Percentiles rank a stretch among this genome's conserved stretches.
Evolutionary conservation across 2,329 filamentous ascomycete species (phyloP).

Genomic region (Penicillium brasilianum): DNA sequence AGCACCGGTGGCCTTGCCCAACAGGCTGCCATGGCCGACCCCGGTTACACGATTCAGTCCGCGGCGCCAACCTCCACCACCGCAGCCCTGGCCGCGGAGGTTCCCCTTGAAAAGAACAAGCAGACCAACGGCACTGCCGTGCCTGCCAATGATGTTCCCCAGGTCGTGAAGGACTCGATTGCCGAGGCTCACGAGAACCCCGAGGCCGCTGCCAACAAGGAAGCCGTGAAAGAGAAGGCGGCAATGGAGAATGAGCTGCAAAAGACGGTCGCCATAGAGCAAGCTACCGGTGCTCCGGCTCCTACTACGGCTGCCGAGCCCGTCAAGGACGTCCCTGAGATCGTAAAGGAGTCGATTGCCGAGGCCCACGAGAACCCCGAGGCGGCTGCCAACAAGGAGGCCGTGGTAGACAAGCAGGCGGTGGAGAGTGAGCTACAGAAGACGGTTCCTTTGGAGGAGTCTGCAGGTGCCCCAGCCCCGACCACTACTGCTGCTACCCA

Average conservation of each 20-base stretch:
- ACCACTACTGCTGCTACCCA: conserved; percentile 46
- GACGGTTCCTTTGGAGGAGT: conserved; percentile 43
- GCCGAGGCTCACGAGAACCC: conserved; percentile 62
- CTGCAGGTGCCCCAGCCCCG: conserved; percentile 46
- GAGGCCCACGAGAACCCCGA: conserved; percentile 68
- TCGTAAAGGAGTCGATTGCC: conserved; percentile 53
- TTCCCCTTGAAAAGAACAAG: conserved; percentile 49
- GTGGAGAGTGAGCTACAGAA: conserved; percentile 76
- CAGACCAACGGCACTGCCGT: conserved; percentile 25
- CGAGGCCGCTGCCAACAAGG: conserved; percentile 72
- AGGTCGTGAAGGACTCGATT: conserved; percentile 53
- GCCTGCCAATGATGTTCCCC: conserved; percentile 45
- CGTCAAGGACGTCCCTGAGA: conserved; percentile 45
- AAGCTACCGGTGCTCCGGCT: conserved; percentile 46
- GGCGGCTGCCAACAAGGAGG: conserved; percentile 69
- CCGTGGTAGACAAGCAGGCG: conserved; percentile 74
- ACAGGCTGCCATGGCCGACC: conserved; percentile 49
- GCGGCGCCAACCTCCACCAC: conserved; percentile 55
- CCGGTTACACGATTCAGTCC: conserved; percentile 59
- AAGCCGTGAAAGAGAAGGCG: conserved; percentile 76
- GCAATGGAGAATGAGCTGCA: conserved; percentile 75
- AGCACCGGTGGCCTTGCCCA: conserved; percentile 26
- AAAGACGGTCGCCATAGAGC: conserved; percentile 48
- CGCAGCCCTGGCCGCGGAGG: conserved; percentile 50
- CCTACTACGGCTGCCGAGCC: conserved; percentile 42